Conservation (phyloP, 2,329 filamentous ascomycete species). For the Fusarium sambucinum region DNA sequence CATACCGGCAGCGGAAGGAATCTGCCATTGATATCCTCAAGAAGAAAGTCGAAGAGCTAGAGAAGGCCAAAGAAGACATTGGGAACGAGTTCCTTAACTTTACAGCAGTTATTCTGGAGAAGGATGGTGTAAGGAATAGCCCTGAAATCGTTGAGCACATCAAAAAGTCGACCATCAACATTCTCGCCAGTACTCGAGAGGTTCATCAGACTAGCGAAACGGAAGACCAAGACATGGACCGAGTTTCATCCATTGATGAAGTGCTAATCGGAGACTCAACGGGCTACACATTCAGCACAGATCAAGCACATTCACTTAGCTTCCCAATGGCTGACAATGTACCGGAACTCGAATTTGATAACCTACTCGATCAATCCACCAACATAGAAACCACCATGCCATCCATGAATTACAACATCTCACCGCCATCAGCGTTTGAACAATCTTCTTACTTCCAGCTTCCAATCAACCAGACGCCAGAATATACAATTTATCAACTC, state of each 20-base stretch:
- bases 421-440: not conserved
- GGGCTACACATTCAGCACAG: fast-evolving
- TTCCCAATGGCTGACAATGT: not conserved
- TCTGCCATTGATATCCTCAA: slow-evolving; percentile 16
- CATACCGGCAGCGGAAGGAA: slow-evolving; percentile 21
- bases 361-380: not conserved
- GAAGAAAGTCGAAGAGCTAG: slow-evolving; percentile 1
- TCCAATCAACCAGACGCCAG: not conserved
- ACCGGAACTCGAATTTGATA: not conserved
- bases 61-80: not conserved
- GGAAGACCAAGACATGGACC: not conserved
- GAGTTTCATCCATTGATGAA: fast-evolving
- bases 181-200: slow-evolving; percentile 1
- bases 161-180: slow-evolving; percentile 2
- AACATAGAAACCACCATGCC: not conserved
- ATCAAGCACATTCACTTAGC: not conserved
- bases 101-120: slow-evolving; percentile 2
- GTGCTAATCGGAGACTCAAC: fast-evolving
- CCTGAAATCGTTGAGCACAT: slow-evolving; percentile 14
- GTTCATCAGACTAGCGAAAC: not conserved
- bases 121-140: not conserved
- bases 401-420: not conserved
- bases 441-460: not conserved
- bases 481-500: slow-evolving; percentile 1
- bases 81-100: slow-evolving; percentile 9